These are phyloP conservation scores for Collybia sp. DNA, from an alignment of 768 basidiomycete genomes.

Conservation along the genomic window DNA sequence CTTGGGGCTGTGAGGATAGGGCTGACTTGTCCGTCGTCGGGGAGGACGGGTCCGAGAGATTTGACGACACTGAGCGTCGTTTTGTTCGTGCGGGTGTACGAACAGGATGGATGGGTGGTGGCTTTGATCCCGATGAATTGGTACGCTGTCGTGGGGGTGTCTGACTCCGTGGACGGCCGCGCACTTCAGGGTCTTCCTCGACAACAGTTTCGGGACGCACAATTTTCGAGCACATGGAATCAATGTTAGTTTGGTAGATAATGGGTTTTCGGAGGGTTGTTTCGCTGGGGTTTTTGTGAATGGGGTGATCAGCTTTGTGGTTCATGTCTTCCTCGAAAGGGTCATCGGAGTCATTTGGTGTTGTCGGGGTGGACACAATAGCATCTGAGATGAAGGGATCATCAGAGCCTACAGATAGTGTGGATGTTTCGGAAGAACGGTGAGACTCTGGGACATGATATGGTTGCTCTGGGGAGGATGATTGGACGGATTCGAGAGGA, in stretches of 20 bases:
- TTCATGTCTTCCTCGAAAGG: conserved; percentile 30
- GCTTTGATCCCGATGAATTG: conserved; percentile 26
- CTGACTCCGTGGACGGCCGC: conserved; percentile 12
- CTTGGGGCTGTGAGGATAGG: conserved; percentile 30
- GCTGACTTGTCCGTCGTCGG: conserved; percentile 42
- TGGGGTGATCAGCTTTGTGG: conserved; percentile 18
- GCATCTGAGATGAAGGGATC: conserved; percentile 31
- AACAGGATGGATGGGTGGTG: conserved; percentile 58
- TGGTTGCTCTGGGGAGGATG: conserved; percentile 12
- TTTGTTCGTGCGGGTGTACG: conserved; percentile 96
- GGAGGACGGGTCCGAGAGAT: conserved; percentile 60
- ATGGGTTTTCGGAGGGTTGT: conserved; percentile 51
- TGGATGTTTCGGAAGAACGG: conserved; percentile 52
- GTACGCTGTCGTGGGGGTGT: conserved; percentile 22
- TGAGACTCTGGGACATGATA: conserved; percentile 21
- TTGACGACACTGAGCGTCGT: conserved; percentile 90
- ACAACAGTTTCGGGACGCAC: conserved; percentile 43
- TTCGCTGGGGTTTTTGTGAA: conserved; percentile 53
- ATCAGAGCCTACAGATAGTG: conserved; percentile 50
- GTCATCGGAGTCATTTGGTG: conserved; percentile 49
- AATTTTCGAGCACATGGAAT: conserved; percentile 29
- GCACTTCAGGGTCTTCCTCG: conserved; percentile 41
- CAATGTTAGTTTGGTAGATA: conserved; percentile 20
- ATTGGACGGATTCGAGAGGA: conserved; percentile 22
- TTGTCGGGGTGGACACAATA: conserved; percentile 46